Conservation (phyloP, 2,329 filamentous ascomycete genomes). For the Fusarium subglutinans region DNA sequence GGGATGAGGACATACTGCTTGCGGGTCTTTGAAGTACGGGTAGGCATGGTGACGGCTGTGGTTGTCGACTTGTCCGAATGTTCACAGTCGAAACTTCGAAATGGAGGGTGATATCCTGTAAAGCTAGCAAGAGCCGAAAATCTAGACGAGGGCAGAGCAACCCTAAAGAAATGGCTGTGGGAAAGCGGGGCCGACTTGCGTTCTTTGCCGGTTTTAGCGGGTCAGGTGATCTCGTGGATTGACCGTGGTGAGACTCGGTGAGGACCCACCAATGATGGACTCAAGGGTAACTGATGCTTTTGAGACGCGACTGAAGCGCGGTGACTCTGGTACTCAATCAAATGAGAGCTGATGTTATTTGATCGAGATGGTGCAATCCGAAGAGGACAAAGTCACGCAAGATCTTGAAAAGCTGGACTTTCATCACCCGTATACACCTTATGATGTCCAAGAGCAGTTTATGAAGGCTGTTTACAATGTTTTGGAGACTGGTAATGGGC, state of each 20-base stretch:
- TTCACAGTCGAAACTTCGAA: constrained; percentile 48
- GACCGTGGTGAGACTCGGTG: constrained; percentile 35
- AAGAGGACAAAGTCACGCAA: constrained; percentile 28
- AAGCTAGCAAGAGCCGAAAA: constrained; percentile 47
- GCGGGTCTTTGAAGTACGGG: constrained; percentile 78
- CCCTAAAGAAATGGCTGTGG: constrained; percentile 48
- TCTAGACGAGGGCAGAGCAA: constrained; percentile 53
- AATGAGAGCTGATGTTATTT: neutral
- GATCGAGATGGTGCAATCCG: constrained; percentile 32
- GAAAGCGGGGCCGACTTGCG: constrained; percentile 4
- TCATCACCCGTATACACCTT: constrained; percentile 87
- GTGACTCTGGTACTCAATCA: neutral
- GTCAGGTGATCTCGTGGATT: constrained; percentile 46
- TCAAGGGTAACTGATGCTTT: constrained; percentile 13
- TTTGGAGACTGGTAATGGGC: constrained; percentile 74
- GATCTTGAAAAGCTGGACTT: constrained; percentile 65
- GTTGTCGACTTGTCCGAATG: constrained; percentile 52
- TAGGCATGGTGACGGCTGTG: constrained; percentile 72
- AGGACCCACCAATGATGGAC: constrained; percentile 29
- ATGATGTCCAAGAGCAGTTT: constrained; percentile 86
- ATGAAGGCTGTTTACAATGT: constrained; percentile 86
- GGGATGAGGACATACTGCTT: constrained; percentile 71
- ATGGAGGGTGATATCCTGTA: constrained; percentile 52
- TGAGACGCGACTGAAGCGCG: constrained; percentile 23
- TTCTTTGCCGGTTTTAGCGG: neutral